A percentile compares a stretch with the other conserved stretches of the same genome.
These are phyloP conservation scores for Bromus sterilis DNA, from an alignment of 176 grass and related monocot species.

Conservation along the genomic window DNA sequence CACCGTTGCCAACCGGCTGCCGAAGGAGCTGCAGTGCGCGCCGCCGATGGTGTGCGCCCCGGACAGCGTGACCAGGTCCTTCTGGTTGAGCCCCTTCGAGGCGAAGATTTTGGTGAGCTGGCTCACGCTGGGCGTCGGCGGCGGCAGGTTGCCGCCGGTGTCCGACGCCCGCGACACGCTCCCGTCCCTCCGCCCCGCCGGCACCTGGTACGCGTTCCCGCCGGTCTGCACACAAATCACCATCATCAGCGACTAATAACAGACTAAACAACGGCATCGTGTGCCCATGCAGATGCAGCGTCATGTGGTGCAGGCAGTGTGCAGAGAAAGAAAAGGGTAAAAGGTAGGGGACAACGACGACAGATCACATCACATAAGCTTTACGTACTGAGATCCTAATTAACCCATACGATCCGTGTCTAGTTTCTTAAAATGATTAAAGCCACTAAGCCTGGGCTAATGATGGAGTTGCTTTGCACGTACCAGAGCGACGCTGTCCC, in stretches of 20 bases:
- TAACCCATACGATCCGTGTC: conserved; percentile 15
- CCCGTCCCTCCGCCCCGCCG: conserved; percentile 65
- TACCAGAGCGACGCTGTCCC: conserved; percentile 73
- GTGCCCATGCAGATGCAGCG: not conserved
- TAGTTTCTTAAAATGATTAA: conserved; percentile 7
- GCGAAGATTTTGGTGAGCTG: conserved; percentile 62
- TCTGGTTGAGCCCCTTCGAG: conserved; percentile 60
- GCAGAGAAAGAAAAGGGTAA: not conserved
- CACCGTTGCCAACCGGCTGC: conserved; percentile 34
- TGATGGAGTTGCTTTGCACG: not conserved
- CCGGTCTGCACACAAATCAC: conserved; percentile 38
- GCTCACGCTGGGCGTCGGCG: conserved; percentile 30
- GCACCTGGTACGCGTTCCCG: conserved; percentile 66
- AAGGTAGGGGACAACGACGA: not conserved
- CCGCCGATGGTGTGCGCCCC: conserved; percentile 83
- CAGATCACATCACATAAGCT: not conserved
- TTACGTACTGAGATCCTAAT: not conserved
- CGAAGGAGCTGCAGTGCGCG: conserved; percentile 85
- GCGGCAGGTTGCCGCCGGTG: conserved; percentile 60
- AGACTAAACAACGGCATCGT: not conserved
- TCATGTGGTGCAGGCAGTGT: conserved; percentile 23
- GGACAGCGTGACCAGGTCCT: conserved; percentile 77
- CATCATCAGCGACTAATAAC: not conserved
- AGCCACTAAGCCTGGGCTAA: not conserved
- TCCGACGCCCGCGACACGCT: conserved; percentile 38